A percentile compares a stretch with the other conserved stretches of the same genome.
phyloP scores from a whole-genome alignment of 768 basidiomycete genomes.

The Baorangia bicolor region DNA sequence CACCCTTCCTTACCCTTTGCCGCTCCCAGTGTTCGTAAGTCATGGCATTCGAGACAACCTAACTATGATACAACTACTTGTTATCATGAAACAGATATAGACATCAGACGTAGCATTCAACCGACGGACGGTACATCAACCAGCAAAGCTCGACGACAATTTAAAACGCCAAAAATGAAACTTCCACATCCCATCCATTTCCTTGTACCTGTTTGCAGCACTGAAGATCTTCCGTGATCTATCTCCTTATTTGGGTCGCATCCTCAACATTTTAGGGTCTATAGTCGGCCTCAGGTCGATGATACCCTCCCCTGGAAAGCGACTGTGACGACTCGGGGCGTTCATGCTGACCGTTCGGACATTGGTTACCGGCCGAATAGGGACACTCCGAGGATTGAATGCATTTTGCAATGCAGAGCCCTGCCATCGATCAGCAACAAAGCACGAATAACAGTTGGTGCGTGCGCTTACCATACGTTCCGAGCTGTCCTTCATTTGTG shows the following conservation, averaged over 20 bases:
- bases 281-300: conserved; percentile 5
- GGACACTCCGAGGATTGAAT: neutral
- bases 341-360: conserved; percentile 11
- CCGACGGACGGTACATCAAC: neutral
- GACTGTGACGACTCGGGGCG: neutral
- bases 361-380: neutral
- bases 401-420: neutral
- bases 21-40: neutral
- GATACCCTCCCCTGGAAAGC: conserved; percentile 17
- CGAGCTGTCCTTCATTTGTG: neutral
- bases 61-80: neutral
- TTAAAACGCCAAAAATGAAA: neutral
- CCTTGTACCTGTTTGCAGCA: neutral
- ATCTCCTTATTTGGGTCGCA: neutral
- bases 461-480: conserved; percentile 6
- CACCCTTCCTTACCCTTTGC: neutral
- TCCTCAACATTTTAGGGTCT: neutral
- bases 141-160: neutral
- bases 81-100: neutral
- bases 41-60: neutral
- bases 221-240: neutral
- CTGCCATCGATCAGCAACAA: neutral
- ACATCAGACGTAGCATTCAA: neutral
- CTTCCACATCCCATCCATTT: neutral
- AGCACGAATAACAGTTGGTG: neutral